Evolutionary conservation across 2,329 filamentous ascomycete species (phyloP).

Genomic region (Fusarium chuoi): DNA sequence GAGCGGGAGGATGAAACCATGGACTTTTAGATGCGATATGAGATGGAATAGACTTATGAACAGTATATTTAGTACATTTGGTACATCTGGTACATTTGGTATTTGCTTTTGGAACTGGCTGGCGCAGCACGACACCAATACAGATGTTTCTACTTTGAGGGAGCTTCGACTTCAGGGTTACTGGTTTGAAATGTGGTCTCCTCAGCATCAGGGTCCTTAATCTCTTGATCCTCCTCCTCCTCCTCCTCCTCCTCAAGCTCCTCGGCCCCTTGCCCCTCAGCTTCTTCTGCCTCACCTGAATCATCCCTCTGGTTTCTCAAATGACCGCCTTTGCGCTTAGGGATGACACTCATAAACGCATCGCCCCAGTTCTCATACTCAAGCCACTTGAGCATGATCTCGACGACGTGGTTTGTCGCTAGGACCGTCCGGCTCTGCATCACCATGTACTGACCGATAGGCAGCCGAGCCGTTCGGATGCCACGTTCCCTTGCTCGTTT

Average conservation of each 20-base stretch:
- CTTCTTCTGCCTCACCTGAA: conserved; percentile 33
- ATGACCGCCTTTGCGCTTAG: conserved; percentile 85
- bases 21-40: conserved; percentile 58
- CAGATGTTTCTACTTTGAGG: conserved; percentile 25
- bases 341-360: conserved; percentile 89
- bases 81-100: conserved; percentile 32
- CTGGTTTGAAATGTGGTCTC: conserved; percentile 1
- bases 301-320: conserved; percentile 60
- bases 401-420: conserved; percentile 93
- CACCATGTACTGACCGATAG: conserved; percentile 94
- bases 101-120: conserved; percentile 28
- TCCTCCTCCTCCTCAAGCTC: conserved; percentile 46
- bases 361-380: conserved; percentile 91
- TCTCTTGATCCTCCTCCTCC: conserved; percentile 45
- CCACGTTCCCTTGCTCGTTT: conserved; percentile 78
- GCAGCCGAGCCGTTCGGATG: conserved; percentile 88
- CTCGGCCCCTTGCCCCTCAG: conserved; percentile 42
- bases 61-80: conserved; percentile 33
- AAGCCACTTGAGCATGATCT: conserved; percentile 96
- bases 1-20: conserved; percentile 64
- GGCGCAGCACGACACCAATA: conserved; percentile 34
- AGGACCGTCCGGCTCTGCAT: conserved; percentile 89
- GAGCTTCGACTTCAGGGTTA: conserved; percentile 4
- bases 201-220: conserved; percentile 34
- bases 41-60: conserved; percentile 19